Base-by-base conservation (phyloP, 148 eudicot genomes). In the Rhododendron simsii region DNA sequence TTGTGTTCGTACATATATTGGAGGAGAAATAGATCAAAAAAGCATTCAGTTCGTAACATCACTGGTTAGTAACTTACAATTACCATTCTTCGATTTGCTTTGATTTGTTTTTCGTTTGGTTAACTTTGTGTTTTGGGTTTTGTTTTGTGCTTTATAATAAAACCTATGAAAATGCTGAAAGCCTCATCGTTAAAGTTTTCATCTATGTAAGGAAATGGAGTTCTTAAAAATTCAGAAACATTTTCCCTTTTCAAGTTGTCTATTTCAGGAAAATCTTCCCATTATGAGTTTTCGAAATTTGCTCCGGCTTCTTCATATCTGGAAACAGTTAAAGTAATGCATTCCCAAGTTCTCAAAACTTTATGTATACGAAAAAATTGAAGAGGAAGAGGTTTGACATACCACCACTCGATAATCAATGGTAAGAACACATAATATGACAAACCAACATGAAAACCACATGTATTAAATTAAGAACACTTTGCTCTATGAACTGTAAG, bases 281-380 rank as follows among this genome's bases (percentile, higher is more conserved):
- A 39, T 5, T 39, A 39, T 39, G 44, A 39, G 44, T 39, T 39
- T 39, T 39, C 6, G 0, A 39, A 39, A 39, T 39, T 39, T 39
- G 44, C 94, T 89, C 87, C 94, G 21, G 94, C 95, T 91, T 95
- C 98, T 87, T 94, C 94, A 88, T 95, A 95, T 91, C 99, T 96
- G 13, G 73, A 23, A 87, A 74, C 69, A 78, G 92, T 94, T 89
- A 78, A 93, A 95, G 86, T 35, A 79, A 75, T 77, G 78, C 30
- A 73, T 48, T 71, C 59, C 30, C 44, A 82, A 74, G 39, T 14
- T 71, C 30, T 30, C 8, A 4, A 71, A 71, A 71, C 18, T 67
- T 26, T 1, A 1, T 16, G 2, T 28, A 63, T 23, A 3, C 0
- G 12, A 28, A 41, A 78, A 53, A 39, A 35, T 84, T 20, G 15